Conservation (phyloP, 2,329 filamentous ascomycete species). For the Orbilia oligospora region DNA sequence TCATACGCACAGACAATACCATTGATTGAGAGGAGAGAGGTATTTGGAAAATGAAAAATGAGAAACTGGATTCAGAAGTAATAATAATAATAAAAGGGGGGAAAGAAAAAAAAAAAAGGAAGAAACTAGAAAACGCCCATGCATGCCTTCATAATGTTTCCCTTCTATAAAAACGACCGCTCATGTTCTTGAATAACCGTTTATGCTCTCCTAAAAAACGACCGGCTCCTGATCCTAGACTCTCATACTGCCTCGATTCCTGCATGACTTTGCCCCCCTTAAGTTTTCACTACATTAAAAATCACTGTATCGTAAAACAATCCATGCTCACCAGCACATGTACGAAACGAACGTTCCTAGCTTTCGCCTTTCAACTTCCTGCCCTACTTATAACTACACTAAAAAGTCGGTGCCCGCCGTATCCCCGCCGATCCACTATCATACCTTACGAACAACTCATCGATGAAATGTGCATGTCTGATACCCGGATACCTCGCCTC, state of each 20-base stretch:
- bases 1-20: background rate
- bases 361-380: background rate
- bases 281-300: slow-evolving; percentile 1
- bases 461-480: slow-evolving; percentile 88
- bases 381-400: background rate
- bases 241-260: background rate
- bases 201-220: background rate
- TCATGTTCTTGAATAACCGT: background rate
- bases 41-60: background rate
- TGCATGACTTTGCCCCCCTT: background rate
- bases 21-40: slow-evolving; percentile 3
- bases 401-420: slow-evolving; percentile 67
- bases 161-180: slow-evolving; percentile 28
- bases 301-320: slow-evolving; percentile 3
- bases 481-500: slow-evolving; percentile 83
- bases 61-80: background rate
- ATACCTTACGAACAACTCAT: slow-evolving; percentile 86
- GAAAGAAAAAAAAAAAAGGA: background rate
- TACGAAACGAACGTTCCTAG: slow-evolving; percentile 19
- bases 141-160: slow-evolving; percentile 22
- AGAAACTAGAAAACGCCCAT: slow-evolving; percentile 14
- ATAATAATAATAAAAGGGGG: too few species aligned
- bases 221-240: background rate
- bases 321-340: slow-evolving; percentile 27
- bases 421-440: slow-evolving; percentile 68